Conservation (phyloP, 2,329 filamentous ascomycete genomes). For the Botrytis deweyae region DNA sequence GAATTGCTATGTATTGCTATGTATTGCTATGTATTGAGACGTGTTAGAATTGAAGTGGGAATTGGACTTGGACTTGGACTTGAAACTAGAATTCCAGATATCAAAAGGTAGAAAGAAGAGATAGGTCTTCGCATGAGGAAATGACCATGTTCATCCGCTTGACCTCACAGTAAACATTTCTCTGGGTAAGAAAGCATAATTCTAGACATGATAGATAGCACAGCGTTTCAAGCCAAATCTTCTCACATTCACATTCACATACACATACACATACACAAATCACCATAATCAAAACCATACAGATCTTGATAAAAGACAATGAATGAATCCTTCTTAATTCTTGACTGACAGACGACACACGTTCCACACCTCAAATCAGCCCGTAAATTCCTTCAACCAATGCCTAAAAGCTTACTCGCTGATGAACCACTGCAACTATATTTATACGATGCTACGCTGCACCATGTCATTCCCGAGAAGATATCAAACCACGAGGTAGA, state of each 20-base stretch:
- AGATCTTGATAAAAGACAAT: background rate
- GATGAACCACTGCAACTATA: slow-evolving; percentile 12
- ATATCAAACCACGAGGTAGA: background rate
- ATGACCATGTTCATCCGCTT: background rate
- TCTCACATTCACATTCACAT: background rate
- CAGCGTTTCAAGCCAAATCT: background rate
- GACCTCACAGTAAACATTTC: background rate
- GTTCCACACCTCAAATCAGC: slow-evolving; percentile 1
- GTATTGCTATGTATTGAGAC: too few relatives aligned
- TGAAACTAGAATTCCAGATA: background rate
- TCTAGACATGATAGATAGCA: background rate
- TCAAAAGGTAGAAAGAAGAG: background rate
- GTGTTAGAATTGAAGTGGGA: background rate
- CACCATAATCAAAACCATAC: background rate
- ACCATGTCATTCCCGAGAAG: background rate
- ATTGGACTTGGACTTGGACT: too few relatives aligned
- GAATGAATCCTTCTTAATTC: background rate
- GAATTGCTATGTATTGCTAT: too few relatives aligned
- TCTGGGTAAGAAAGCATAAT: background rate
- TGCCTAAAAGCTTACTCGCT: background rate
- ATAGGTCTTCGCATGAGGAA: background rate
- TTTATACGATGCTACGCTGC: slow-evolving; percentile 7
- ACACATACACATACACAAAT: background rate
- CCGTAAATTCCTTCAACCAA: background rate
- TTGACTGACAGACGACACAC: background rate